A percentile compares a stretch with the other conserved stretches of the same genome.
These are phyloP conservation scores for Clonostachys rosea DNA, from an alignment of 2,329 filamentous ascomycete species.

Conservation along the genomic window DNA sequence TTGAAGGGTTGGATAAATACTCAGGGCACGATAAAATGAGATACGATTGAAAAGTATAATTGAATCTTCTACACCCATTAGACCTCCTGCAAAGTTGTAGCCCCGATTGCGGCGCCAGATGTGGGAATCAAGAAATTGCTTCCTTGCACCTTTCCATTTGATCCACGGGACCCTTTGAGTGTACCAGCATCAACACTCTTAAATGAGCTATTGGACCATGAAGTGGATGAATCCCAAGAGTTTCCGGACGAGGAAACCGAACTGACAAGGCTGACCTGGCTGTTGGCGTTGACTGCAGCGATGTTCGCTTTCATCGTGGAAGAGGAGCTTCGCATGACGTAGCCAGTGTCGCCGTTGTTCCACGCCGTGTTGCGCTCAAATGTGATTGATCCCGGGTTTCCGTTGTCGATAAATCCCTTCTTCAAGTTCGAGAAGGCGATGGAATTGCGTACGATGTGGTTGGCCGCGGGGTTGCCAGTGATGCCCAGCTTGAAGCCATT, in stretches of 20 bases:
- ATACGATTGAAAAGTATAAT: too few relatives aligned
- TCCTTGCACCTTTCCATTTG: constrained; percentile 26
- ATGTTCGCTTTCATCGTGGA: constrained; percentile 30
- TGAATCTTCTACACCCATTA: not conserved
- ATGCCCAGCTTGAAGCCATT: constrained; percentile 41
- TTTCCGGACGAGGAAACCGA: constrained; percentile 24
- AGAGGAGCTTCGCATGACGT: constrained; percentile 26
- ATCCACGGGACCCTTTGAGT: constrained; percentile 25
- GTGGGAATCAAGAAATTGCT: constrained; percentile 33
- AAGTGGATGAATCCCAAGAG: constrained; percentile 29
- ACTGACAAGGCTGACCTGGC: constrained; percentile 13
- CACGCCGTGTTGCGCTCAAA: constrained; percentile 38
- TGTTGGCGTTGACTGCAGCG: constrained; percentile 24
- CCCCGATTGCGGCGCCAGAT: constrained; percentile 28
- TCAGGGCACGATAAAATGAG: too few relatives aligned
- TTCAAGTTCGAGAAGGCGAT: constrained; percentile 34
- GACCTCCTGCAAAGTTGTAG: constrained; percentile 10
- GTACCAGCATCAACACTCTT: constrained; percentile 23
- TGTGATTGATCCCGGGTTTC: constrained; percentile 30
- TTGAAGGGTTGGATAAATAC: too few relatives aligned
- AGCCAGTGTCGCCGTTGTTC: constrained; percentile 36
- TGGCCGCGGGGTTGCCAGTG: constrained; percentile 28
- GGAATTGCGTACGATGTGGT: constrained; percentile 34
- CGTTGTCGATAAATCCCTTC: constrained; percentile 41
- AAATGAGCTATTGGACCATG: constrained; percentile 32